These are phyloP conservation scores for Oldenlandia corymbosa DNA, from an alignment of 257 asterid species.

Conservation along the genomic window DNA sequence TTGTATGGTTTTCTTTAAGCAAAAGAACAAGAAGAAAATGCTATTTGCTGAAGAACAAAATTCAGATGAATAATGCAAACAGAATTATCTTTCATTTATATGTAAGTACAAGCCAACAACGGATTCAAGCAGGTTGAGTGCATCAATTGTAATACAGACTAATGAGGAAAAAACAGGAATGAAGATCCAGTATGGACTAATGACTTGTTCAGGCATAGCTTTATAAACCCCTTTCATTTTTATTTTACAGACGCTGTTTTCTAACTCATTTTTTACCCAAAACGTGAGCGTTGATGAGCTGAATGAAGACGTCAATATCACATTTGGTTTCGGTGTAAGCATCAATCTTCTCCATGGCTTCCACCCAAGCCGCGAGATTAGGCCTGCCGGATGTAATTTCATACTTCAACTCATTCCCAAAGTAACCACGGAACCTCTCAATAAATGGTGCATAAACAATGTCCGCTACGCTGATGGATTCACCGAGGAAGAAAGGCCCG, in stretches of 20 bases:
- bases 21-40: too few species aligned
- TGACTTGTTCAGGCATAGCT: background rate
- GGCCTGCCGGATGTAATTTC: constrained; percentile 59
- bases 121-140: background rate
- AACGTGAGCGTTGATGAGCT: constrained; percentile 27
- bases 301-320: constrained; percentile 32
- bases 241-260: background rate
- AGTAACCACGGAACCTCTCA: constrained; percentile 50
- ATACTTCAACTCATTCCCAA: constrained; percentile 32
- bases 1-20: too few species aligned
- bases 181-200: background rate
- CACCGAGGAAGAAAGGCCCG: constrained; percentile 69
- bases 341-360: constrained; percentile 54
- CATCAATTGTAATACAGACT: background rate
- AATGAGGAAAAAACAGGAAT: too few species aligned
- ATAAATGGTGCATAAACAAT: constrained; percentile 53
- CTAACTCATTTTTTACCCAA: constrained; percentile 23
- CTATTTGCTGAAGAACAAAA: too few species aligned
- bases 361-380: constrained; percentile 45
- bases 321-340: constrained; percentile 62
- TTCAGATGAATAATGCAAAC: too few species aligned
- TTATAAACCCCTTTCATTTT: background rate
- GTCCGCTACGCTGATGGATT: constrained; percentile 52
- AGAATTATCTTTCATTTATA: too few species aligned
- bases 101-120: too few species aligned